Base-by-base conservation (phyloP, 2,329 filamentous ascomycete genomes). In the Fusarium sororula region DNA sequence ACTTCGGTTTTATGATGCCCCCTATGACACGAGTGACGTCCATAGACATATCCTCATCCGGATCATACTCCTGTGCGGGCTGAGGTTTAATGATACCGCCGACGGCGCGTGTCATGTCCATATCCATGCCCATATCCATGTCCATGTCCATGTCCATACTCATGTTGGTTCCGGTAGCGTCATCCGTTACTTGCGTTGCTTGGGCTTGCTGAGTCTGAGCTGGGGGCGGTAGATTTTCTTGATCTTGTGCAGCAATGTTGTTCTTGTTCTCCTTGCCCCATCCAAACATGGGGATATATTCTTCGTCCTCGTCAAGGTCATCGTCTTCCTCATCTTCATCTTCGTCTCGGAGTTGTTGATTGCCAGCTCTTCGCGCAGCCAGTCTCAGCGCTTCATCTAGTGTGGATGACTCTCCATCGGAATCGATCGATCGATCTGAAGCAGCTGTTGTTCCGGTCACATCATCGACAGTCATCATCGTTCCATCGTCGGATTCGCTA, bases 381-480 rank as follows among this genome's bases (percentile, higher is more conserved):
- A 93, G 89, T 66, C 92, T 89, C 35, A 98, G 86, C 20, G 92
- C 93, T 72, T 93, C 91, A 63, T 98, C 94, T 12, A 98, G 83
- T 15, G 91, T 90, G 30, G 90, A 91, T 72, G 91, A 95, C 12
- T 93, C 94, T 59, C 80, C 82, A 6, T 91, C 93, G 24, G 90
- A 90, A 24, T 89, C 91, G 35, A 86, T 86, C 56, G 83, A 86
- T 42, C 88, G 88, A 6, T 87, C 85, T 15, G 92, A 93, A 50
- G 87, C 89, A 50, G 90, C 84, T 22, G 92, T 93, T 32, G 90
- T 91, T 38, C 90, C 90, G 4, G 92, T 94, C 71, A 92, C 89
- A 75, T 95, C 93, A 68, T 96, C 94, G 50, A 97, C 85, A 41
- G 92, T 96, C 91, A 95, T 94, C 81, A 94, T 92, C 2, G 93